phyloP scores from a whole-genome alignment of 768 basidiomycete genomes.

The Tulasnella sp. region DNA sequence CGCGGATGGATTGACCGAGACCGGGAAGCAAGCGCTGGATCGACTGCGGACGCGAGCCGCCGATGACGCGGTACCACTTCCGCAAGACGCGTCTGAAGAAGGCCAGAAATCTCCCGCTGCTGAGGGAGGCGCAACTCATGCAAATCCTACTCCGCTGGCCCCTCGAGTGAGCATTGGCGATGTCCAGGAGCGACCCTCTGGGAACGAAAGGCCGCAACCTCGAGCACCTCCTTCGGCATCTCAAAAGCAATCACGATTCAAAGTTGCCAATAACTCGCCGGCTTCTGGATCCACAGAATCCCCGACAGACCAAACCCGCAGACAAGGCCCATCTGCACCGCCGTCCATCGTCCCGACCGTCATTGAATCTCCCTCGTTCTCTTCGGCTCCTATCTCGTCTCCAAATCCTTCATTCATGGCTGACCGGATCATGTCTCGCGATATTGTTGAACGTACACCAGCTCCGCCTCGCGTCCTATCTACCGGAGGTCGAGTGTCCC shows the following conservation, averaged over 20 bases:
- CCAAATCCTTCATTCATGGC: neutral
- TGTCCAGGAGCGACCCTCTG: neutral
- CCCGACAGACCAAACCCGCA: neutral
- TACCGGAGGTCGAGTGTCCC: slow-evolving; percentile 5
- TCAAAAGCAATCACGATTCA: neutral
- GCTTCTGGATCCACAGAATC: neutral
- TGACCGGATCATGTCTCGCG: slow-evolving; percentile 17
- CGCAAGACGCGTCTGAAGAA: neutral
- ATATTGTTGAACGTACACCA: slow-evolving; percentile 15
- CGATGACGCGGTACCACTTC: no score
- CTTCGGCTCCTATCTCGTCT: neutral
- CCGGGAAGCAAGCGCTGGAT: neutral
- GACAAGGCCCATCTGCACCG: neutral
- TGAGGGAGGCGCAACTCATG: neutral
- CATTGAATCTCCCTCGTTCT: slow-evolving; percentile 11
- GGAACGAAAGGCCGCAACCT: neutral
- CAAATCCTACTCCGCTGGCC: neutral
- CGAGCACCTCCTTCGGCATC: neutral
- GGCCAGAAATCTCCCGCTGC: neutral
- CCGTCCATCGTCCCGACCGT: neutral
- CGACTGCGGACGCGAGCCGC: slow-evolving; percentile 7
- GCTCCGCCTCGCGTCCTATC: neutral
- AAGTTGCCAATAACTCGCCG: neutral
- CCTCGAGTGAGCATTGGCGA: neutral
- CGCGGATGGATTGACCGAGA: slow-evolving; percentile 10